Base-by-base conservation (phyloP, 345 rosid genomes). In the Salix suchowensis region DNA sequence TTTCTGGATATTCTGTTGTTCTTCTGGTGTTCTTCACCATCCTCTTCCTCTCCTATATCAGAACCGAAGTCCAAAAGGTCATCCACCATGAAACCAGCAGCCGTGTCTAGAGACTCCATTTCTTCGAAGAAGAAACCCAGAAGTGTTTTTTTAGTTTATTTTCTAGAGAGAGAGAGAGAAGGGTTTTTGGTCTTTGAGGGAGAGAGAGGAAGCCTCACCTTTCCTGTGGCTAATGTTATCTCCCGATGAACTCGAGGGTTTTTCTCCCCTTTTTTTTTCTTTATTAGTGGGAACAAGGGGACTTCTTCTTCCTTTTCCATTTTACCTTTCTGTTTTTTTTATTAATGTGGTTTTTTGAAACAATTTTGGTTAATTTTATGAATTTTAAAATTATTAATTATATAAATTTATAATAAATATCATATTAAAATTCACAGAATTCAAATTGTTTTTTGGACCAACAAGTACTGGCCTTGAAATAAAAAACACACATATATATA, bases 21-120 rank as follows among this genome's bases (percentile, higher is more conserved):
- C 84, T n/a, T 52, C 71, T 5, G 65, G 72, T 37, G 16, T 21
- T 64, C 66, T 24, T 82, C 87, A 4, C 83, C 83, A 60, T 84
- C 85, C 11, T 85, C 81, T 50, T 69, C 86, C 32, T 86, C 90
- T 2, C 77, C 89, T 69, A 83, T 67, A 79, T 82, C 85, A 16
- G 80, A 82, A 24, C 76, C 74, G 61, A 88, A 85, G 83, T 88
- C 86, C 10, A 88, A 71, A n/a, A 86, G 74, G 73, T 81, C 88
- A 46, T 85, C 89, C 67, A 82, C 86, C 70, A 82, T 78, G 69
- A 79, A 81, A 74, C 79, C 12, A n/a, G 73, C 70, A 8, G 77
- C 80, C 16, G 77, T 65, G 77, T 84, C 84, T 21, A 85, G 72
- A 10, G 88, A 69, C 77, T 85, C 86, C 86, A 85, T 87, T 48